Percentiles rank a stretch among this genome's conserved stretches.
phyloP scores from a whole-genome alignment of 805 yeast species.

The Torulaspora microellipsoides region DNA sequence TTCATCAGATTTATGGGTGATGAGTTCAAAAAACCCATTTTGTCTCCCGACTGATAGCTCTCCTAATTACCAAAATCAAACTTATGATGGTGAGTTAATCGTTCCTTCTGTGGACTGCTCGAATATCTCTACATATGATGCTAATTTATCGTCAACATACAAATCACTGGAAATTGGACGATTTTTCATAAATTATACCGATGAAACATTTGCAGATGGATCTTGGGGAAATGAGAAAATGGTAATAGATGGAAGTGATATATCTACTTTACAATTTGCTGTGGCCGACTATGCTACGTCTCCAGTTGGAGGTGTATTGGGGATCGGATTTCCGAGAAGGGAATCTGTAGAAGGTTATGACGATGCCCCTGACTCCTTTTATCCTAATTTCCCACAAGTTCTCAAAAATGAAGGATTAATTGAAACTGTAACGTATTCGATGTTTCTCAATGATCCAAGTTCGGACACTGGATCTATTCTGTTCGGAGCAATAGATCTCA shows the following conservation, averaged over 20 bases:
- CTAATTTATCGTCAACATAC: constrained; percentile 15
- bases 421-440: constrained; percentile 49
- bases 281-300: constrained; percentile 58
- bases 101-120: constrained; percentile 23
- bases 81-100: constrained; percentile 15
- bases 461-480: constrained; percentile 44
- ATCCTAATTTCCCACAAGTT: constrained; percentile 59
- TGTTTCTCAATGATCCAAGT: constrained; percentile 45
- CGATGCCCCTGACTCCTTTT: constrained; percentile 30
- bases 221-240: constrained; percentile 61
- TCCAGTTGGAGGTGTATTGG: constrained; percentile 53
- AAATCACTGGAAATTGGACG: constrained; percentile 15
- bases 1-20: constrained; percentile 47
- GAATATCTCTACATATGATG: constrained; percentile 16
- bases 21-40: constrained; percentile 33
- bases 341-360: constrained; percentile 43
- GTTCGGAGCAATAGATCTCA: constrained; percentile 61
- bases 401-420: constrained; percentile 51
- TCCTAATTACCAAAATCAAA: constrained; percentile 1
- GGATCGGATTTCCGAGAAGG: constrained; percentile 59
- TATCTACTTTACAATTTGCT: constrained; percentile 58
- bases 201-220: constrained; percentile 47
- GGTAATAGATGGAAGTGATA: constrained; percentile 41
- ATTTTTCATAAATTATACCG: constrained; percentile 44
- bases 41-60: constrained; percentile 16